Base-by-base conservation (phyloP, 345 rosid genomes). In the Lepidium aucheri region DNA sequence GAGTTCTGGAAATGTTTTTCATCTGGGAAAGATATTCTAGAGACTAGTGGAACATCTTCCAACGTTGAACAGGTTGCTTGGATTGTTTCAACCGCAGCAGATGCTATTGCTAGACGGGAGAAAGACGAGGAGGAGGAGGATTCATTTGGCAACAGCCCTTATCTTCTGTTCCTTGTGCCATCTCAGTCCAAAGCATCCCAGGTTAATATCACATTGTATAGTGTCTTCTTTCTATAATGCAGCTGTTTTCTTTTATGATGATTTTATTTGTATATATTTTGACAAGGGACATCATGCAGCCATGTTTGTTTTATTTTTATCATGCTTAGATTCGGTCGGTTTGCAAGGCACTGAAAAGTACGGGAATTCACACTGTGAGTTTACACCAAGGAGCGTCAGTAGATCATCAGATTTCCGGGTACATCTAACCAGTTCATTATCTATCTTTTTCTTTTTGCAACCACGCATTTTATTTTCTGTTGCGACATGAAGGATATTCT, bases 391-490 rank as follows among this genome's bases (percentile, higher is more conserved):
- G 96, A 55, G 86, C 91, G 32, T 67, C 88, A 13, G 10, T 88
- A 65, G 89, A 84, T 76, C 97, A 83, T 70, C 97, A 94, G 76
- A 90, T 88, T 53, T 70, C 60, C 0, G 99, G 99, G 97, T 91
- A 89, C 61, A 9, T 50, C 2, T 53, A 24, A 44, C 11, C 10
- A 45, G 1, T 38, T 43, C 35, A 45, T 40, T 50, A 6, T 6
- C 9, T 49, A 12, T 67, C 11, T 42, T 44, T 40, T 12, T 38
- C 12, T 8, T 20, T 40, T 41, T 26, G 16, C 43, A 41, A 2
- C 32, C 5, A 16, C 53, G n/a, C 7, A 67, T 6, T 20, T 33
- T 60, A 11, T 4, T 15, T n/a, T 32, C 39, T 53, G 24, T 45
- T 53, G 56, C 56, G 17, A 53, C 13, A 62, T 43, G 47, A 35